Evolutionary conservation across 768 basidiomycete species (phyloP).

Genomic region (Rhizopogon vinicolor): DNA sequence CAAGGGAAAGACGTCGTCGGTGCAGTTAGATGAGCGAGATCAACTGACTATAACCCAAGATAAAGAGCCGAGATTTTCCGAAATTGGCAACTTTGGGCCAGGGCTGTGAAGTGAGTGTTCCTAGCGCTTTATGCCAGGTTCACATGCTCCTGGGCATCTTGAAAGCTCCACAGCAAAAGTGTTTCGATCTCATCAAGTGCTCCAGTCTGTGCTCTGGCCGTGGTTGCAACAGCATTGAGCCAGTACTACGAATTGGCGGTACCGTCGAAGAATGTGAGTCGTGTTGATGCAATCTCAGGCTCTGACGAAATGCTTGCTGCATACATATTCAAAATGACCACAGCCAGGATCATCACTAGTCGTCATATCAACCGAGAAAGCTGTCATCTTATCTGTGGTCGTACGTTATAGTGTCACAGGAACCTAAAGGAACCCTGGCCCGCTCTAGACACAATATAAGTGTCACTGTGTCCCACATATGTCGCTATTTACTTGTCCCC

Average conservation of each 20-base stretch:
- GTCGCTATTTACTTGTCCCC: not conserved
- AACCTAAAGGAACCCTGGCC: not conserved
- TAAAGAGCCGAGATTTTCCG: too few relatives aligned
- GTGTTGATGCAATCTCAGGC: not conserved
- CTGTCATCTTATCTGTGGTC: conserved; percentile 8
- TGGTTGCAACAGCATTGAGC: not conserved
- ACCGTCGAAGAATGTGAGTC: not conserved
- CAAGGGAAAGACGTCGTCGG: too few relatives aligned
- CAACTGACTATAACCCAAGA: too few relatives aligned
- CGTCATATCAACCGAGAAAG: conserved; percentile 13
- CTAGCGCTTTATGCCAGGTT: too few relatives aligned
- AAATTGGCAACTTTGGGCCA: too few relatives aligned
- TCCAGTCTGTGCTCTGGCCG: not conserved
- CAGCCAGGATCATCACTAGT: not conserved
- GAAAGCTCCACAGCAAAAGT: not conserved
- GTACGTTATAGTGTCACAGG: conserved; percentile 8
- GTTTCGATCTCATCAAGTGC: not conserved
- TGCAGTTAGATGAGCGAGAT: too few relatives aligned
- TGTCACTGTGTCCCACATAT: not conserved
- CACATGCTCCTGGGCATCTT: not conserved
- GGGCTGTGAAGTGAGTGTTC: not conserved
- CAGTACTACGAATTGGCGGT: not conserved
- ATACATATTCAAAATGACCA: not conserved
- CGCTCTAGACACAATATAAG: not conserved
- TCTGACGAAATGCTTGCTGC: not conserved